Evolutionary conservation across 345 rosid genomes (phyloP), one percentile per base, ranked within the genome.

Genomic region (Cardamine resedifolia): DNA sequence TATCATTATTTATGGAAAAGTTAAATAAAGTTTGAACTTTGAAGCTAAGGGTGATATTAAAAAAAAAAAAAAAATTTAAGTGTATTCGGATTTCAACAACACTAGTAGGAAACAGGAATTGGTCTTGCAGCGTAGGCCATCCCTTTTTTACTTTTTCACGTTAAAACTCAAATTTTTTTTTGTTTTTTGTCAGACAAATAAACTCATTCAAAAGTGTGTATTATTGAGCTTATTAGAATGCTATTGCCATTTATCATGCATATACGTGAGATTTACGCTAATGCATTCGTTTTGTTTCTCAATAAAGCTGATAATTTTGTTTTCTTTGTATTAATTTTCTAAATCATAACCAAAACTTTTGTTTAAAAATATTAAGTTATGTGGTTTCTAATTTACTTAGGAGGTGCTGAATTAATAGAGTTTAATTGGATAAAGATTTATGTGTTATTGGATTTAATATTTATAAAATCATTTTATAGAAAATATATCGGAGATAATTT

Each of bases 21-120:
- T 44, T 47, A 47, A 56, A 38, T 55, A 57, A 76, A 70, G 72
- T 64, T 64, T 64, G 67, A 70, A 70, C 48, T 70, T 70, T 57
- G 71, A 58, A 64, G 59, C 56, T n/a, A 68, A 75, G 65, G 65
- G 50, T 75, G 28, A 66, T 49, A 11, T n/a, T n/a, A 63, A 77
- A 21, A 41, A 11, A 24, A 76, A 21, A 31, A 19, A 21, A 30
- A 14, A 24, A 33, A 39, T n/a, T n/a, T n/a, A 51, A 4, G 61
- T 31, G 65, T 60, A 70, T 52, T 68, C 64, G 53, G 64, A 76
- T 62, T 76, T 76, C 79, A 76, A 76, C 66, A 62, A 63, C 75
- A 69, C 70, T 70, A 68, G 59, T 69, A 68, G 50, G 65, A 43
- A 75, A 62, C 65, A 69, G 11, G 59, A 63, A 76, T 56, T 45